Base-by-base conservation (phyloP, 768 basidiomycete species). In the Hortiboletus campestris region DNA sequence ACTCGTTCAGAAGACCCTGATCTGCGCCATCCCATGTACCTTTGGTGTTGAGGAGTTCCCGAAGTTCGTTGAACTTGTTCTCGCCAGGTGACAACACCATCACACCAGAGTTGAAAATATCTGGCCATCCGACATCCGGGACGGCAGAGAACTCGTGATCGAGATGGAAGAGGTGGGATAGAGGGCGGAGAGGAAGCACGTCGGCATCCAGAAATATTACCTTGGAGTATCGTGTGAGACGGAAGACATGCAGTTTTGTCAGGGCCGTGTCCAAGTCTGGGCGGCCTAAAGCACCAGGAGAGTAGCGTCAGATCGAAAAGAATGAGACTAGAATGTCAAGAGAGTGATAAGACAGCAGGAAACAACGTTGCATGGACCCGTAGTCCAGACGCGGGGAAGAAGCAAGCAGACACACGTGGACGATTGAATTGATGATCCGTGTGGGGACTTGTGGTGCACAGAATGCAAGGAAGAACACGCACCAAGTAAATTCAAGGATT, bases 1-100 rank as follows among this genome's bases (percentile, higher is more conserved):
- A 98, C 76, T 98, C 95, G 65, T 98, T 98, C 61, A 98, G 80
- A 58, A 98, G 76, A 16, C 97, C 97, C 71, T 99, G 97, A 74
- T 99, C 97, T n/a, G 94, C 97, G 10, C 97, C 97, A 66, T 98
- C 96, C 88, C 95, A 98, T 43, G 86, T 88, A 16, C 94, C 96
- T 63, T 87, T 88, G 17, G 83, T 74, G 58, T 84, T 83, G 57
- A 94, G 78, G 53, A 97, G 78, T 16, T 80, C 74, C 57, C 78
- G 80, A 54, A 98, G 77, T 49, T 88, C 80, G 8, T 79, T 75
- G 70, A 96, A 99, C 67, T 94, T 94, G 59, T 86, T 84, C 62
- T 89, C 81, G 11, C 85, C 84, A 2, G 94, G 94, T 50, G 83
- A 79, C 36, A 94, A 73, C 48, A 98, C 94, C 74, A 99, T 81